Conservation (phyloP, 2,329 filamentous ascomycete species). For the Trichoderma breve region DNA sequence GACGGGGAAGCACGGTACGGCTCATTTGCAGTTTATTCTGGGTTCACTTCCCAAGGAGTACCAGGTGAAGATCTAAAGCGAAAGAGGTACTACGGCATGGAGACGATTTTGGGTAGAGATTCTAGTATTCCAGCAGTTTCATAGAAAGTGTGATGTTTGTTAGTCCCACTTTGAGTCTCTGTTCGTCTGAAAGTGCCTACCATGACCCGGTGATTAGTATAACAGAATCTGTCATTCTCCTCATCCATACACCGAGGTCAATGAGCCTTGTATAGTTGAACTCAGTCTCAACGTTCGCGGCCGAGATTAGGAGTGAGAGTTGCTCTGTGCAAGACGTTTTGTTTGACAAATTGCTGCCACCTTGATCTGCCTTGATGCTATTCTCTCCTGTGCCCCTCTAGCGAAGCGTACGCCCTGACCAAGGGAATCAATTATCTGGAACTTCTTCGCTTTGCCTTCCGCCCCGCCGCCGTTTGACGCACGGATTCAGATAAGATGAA, state of each 20-base stretch:
- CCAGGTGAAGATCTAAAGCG: not conserved
- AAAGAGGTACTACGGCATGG: fast-evolving
- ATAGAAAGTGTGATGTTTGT: not conserved
- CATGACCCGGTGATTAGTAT: not conserved
- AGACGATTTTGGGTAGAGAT: not conserved
- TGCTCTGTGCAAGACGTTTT: not conserved
- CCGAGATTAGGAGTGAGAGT: not conserved
- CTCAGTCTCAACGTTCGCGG: not conserved
- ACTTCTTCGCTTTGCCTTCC: too few relatives aligned
- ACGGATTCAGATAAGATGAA: not conserved
- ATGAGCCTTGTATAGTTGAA: not conserved
- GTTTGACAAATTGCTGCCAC: too few relatives aligned
- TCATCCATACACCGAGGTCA: fast-evolving
- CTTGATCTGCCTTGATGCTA: not conserved
- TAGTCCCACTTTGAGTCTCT: not conserved
- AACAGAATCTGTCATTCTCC: not conserved
- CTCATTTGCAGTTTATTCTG: not conserved
- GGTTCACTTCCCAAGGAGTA: not conserved
- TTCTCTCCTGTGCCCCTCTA: not conserved
- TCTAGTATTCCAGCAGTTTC: not conserved
- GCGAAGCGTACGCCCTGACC: too few relatives aligned
- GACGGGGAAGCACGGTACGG: not conserved
- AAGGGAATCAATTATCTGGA: too few relatives aligned
- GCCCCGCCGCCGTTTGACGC: not conserved
- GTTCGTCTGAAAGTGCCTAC: not conserved